Base-by-base conservation (phyloP, 2,329 filamentous ascomycete species). In the Colletotrichum australisinense region DNA sequence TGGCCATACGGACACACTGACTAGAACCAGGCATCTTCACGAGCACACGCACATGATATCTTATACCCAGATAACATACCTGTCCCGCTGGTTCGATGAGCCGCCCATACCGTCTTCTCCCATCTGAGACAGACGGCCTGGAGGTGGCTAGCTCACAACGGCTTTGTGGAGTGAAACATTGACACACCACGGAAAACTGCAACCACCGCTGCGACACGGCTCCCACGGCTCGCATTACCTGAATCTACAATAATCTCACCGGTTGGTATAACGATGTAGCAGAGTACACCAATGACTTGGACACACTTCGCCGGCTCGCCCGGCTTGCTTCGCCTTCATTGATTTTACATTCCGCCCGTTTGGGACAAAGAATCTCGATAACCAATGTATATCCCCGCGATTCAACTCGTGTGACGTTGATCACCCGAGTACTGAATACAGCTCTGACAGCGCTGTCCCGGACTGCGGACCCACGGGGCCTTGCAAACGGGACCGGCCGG, bases 141-240 rank as follows among this genome's bases (percentile, higher is more conserved):
- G 55, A 67, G 70, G 32, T 5, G 32, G 16, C 26, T 73, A 65
- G 60, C 60, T 62, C 8, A 30, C 32, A 55, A 57, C 55, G 55
- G 59, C 55, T 49, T 52, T 73, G 55, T 55, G 46, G 70, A 42
- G 67, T 70, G 67, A 70, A 73, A 65, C 60, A 65, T 66, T 30
- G 60, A 53, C 55, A 46, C 55, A 60, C 32, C 46, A 59, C 59
- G 59, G 42, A 53, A 55, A 9, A 62, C 59, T 28, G 42, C 66
- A 56, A 69, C 58, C 59, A 64, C 26, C 63, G 22, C 32, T 22
- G 24, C 24, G 12, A 32, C 24, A 28, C 32, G 19, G 55, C 55
- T 57, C 26, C 35, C 68, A 59, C 30, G 63, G 55, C 53, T 72
- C 56, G 42, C 42, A 16, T 38, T 52, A n/a, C 32, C 65, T 42